These are phyloP conservation scores for Brassica cretica DNA, from an alignment of 345 rosid species.

Conservation along the genomic window DNA sequence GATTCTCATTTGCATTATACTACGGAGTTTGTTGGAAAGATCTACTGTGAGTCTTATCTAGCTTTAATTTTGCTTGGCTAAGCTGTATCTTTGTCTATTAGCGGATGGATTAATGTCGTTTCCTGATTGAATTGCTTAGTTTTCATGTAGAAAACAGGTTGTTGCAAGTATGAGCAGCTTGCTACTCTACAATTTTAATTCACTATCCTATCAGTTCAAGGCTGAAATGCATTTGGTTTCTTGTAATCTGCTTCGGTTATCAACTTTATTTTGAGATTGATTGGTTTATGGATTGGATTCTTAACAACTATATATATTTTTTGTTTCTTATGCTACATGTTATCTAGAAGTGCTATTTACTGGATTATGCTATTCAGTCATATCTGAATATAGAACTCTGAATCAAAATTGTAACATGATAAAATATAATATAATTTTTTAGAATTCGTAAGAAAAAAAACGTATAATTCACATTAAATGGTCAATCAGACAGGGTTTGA, in stretches of 20 bases:
- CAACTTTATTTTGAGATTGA: not conserved
- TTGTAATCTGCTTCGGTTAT: not conserved
- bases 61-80: not conserved
- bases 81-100: not conserved
- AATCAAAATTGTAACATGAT: no score
- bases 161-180: not conserved
- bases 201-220: not conserved
- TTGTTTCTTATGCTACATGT: not conserved
- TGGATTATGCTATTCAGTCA: no score
- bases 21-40: not conserved
- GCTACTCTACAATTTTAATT: not conserved
- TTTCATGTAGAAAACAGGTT: not conserved
- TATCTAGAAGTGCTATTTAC: no score
- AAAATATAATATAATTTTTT: no score
- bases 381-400: no score
- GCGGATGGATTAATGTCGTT: not conserved
- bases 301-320: no score
- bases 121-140: slow-evolving; percentile 4
- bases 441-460: no score
- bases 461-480: no score
- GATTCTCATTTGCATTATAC: not conserved
- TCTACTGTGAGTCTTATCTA: not conserved
- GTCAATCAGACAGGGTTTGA: no score
- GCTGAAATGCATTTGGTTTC: not conserved
- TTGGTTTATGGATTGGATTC: not conserved